phyloP scores from a whole-genome alignment of 176 grass and related monocot genomes.

The Tuctoria greenei region DNA sequence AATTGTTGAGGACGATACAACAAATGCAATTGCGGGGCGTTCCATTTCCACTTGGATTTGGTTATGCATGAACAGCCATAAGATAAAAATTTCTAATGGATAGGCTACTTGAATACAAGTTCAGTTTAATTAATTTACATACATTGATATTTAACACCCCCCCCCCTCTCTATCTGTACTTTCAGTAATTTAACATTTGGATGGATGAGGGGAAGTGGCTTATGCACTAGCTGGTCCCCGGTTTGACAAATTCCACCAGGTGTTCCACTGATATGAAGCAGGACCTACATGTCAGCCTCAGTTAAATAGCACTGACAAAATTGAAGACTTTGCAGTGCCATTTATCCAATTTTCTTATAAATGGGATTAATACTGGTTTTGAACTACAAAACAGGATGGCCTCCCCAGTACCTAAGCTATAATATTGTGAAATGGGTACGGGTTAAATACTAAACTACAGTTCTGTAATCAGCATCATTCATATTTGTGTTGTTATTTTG shows the following conservation, averaged over 20 bases:
- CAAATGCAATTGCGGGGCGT: not conserved
- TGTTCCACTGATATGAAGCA: not conserved
- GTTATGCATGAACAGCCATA: constrained; percentile 23
- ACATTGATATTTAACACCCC: not conserved
- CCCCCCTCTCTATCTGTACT: not conserved
- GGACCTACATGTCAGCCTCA: not conserved
- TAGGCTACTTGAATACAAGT: not conserved
- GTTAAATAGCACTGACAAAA: not conserved
- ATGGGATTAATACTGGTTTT: not conserved
- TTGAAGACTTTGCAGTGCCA: not conserved
- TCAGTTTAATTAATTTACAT: not conserved
- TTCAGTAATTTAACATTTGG: not conserved
- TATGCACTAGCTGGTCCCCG: not conserved
- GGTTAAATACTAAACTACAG: not conserved
- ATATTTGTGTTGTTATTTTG: not conserved
- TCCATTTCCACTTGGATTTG: constrained; percentile 6
- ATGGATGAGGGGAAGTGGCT: not conserved
- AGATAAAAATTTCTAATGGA: not conserved
- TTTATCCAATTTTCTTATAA: not conserved
- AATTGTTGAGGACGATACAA: not conserved
- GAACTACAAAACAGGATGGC: constrained; percentile 1
- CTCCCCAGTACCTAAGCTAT: not conserved
- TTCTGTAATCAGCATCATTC: not conserved
- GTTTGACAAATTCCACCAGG: not conserved
- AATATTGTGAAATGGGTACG: not conserved